These are phyloP conservation scores for Colletotrichum plurivorum DNA, from an alignment of 2,329 filamentous ascomycete species.

Conservation along the genomic window DNA sequence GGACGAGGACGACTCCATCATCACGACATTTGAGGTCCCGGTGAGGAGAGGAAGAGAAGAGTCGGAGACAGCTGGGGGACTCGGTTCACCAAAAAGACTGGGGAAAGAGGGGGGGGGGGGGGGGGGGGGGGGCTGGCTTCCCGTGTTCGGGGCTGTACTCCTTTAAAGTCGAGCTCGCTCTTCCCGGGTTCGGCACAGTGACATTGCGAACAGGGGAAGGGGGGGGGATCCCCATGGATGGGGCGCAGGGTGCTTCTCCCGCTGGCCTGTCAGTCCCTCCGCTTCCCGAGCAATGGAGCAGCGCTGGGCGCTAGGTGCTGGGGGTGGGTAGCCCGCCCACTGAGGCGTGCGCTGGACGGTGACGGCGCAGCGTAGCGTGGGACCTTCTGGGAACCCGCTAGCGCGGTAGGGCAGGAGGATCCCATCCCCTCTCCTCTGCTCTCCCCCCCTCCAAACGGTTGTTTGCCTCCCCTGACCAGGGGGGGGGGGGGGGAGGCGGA, in stretches of 20 bases:
- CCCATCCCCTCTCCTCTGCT: background rate
- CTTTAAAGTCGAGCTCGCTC: background rate
- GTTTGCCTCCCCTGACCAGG: background rate
- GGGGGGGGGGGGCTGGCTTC: background rate
- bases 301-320: too few relatives aligned
- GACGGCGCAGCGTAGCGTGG: too few relatives aligned
- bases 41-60: background rate
- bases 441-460: too few relatives aligned
- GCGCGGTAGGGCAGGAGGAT: conserved; percentile 29
- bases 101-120: background rate
- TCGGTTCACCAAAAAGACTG: background rate
- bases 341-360: too few relatives aligned
- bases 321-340: too few relatives aligned
- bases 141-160: background rate
- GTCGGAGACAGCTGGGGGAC: background rate
- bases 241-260: too few relatives aligned
- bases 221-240: too few relatives aligned
- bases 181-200: background rate
- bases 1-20: background rate
- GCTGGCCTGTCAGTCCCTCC: too few relatives aligned
- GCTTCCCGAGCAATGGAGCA: too few relatives aligned
- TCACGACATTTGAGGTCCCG: background rate
- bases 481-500: too few relatives aligned
- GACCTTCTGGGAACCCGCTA: background rate
- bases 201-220: background rate